Conservation (phyloP, 192 early-diverging fungal species). For the Piromyces finnis region DNA sequence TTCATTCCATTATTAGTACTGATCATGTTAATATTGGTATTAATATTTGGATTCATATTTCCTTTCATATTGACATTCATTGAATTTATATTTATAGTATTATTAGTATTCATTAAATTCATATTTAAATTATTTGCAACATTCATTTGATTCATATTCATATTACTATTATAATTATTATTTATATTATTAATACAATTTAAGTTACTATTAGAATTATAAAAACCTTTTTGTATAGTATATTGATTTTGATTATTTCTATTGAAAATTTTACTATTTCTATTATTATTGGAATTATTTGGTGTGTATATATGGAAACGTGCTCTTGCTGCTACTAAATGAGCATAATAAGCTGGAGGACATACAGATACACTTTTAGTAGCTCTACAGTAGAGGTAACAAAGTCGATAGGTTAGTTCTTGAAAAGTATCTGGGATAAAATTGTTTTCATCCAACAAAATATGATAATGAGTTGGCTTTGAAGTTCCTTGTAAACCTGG, state of each 20-base stretch:
- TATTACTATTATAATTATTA: neutral
- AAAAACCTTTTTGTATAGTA: neutral
- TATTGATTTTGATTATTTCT: neutral
- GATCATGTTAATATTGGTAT: neutral
- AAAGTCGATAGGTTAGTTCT: conserved; percentile 70
- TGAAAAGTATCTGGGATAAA: conserved; percentile 66
- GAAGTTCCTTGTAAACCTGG: conserved; percentile 84
- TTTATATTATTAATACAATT: neutral
- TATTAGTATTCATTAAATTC: neutral
- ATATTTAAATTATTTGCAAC: neutral
- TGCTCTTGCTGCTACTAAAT: conserved; percentile 45
- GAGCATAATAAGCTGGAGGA: conserved; percentile 85
- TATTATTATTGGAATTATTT: neutral
- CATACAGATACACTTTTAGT: conserved; percentile 74
- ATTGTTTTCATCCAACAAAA: conserved; percentile 69
- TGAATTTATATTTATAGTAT: neutral
- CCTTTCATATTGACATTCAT: neutral
- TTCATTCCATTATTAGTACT: neutral
- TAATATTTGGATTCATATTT: neutral
- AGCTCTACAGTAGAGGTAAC: conserved; percentile 74
- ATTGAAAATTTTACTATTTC: neutral
- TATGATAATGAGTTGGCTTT: conserved; percentile 79
- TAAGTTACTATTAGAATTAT: neutral
- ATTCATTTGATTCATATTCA: too few relatives aligned
- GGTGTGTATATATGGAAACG: neutral